Evolutionary conservation across 2,329 filamentous ascomycete genomes (phyloP).

Genomic region (Sporothrix pseudoabietina): DNA sequence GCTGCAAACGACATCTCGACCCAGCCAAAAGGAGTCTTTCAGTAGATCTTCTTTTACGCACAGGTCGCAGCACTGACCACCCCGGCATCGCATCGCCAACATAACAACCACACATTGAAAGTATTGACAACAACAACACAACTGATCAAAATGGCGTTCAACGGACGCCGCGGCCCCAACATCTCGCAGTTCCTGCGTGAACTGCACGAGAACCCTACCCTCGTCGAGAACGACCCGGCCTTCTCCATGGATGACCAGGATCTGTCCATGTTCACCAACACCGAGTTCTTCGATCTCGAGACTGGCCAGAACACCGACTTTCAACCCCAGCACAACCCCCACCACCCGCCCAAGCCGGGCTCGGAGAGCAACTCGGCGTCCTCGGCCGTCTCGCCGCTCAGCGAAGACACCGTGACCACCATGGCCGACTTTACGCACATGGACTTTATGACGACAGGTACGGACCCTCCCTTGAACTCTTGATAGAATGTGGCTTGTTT

Average conservation of each 20-base stretch:
- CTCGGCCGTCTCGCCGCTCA: constrained; percentile 34
- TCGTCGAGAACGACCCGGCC: constrained; percentile 55
- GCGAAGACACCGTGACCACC: constrained; percentile 46
- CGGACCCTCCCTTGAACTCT: constrained; percentile 38
- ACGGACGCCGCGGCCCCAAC: constrained; percentile 76
- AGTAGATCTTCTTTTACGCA: background rate
- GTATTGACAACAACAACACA: background rate
- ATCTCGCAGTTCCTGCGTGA: constrained; percentile 88
- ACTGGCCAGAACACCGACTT: constrained; percentile 62
- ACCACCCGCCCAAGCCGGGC: constrained; percentile 51
- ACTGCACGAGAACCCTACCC: constrained; percentile 69
- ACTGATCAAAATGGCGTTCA: constrained; percentile 59
- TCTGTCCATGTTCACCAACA: constrained; percentile 78
- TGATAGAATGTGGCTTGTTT: constrained; percentile 25
- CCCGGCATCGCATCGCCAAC: background rate
- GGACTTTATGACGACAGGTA: constrained; percentile 55
- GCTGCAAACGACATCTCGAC: background rate
- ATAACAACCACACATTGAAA: background rate
- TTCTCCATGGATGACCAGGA: constrained; percentile 65
- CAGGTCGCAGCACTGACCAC: background rate
- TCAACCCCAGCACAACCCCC: constrained; percentile 53
- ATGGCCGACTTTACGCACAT: constrained; percentile 52
- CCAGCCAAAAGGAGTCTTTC: constrained; percentile 6
- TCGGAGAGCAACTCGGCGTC: constrained; percentile 36
- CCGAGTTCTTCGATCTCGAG: constrained; percentile 80